A percentile compares a stretch with the other conserved stretches of the same genome.
Conservation (phyloP, 495 filamentous ascomycete species). For the Apodospora peruviana region DNA sequence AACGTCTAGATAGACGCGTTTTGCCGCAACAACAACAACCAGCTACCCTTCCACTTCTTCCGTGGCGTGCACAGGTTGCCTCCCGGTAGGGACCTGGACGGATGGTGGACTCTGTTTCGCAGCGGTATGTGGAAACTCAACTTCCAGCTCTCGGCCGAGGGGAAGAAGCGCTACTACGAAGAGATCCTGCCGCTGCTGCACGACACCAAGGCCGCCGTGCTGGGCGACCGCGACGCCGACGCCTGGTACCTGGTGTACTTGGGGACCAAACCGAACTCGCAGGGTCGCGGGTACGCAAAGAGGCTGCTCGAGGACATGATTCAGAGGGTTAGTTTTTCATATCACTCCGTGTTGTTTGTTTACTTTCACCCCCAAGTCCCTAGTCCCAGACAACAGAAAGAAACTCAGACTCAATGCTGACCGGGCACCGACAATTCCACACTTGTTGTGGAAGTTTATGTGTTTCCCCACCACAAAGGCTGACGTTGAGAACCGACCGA, state of each 20-base stretch:
- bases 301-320: conserved; percentile 64
- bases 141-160: conserved; percentile 66
- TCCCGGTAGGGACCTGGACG: conserved; percentile 67
- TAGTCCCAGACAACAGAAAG: not conserved
- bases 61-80: conserved; percentile 75
- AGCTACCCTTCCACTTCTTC: too few relatives aligned
- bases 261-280: conserved; percentile 59
- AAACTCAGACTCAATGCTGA: not conserved
- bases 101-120: conserved; percentile 61
- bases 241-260: conserved; percentile 76
- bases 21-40: too few relatives aligned
- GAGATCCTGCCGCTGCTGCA: conserved; percentile 75
- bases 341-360: too few relatives aligned
- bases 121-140: conserved; percentile 67
- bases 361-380: not conserved
- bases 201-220: conserved; percentile 58
- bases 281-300: conserved; percentile 63
- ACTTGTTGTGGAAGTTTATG: not conserved
- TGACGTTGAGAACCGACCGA: conserved; percentile 55
- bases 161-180: conserved; percentile 62
- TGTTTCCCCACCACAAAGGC: conserved; percentile 40
- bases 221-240: conserved; percentile 58
- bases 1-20: too few relatives aligned
- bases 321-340: conserved; percentile 44
- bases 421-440: too few relatives aligned